Percentiles rank a stretch among this genome's conserved stretches.
These are phyloP conservation scores for Chytriomyces sp. DNA, from an alignment of 192 early-diverging fungal species.

Conservation along the genomic window DNA sequence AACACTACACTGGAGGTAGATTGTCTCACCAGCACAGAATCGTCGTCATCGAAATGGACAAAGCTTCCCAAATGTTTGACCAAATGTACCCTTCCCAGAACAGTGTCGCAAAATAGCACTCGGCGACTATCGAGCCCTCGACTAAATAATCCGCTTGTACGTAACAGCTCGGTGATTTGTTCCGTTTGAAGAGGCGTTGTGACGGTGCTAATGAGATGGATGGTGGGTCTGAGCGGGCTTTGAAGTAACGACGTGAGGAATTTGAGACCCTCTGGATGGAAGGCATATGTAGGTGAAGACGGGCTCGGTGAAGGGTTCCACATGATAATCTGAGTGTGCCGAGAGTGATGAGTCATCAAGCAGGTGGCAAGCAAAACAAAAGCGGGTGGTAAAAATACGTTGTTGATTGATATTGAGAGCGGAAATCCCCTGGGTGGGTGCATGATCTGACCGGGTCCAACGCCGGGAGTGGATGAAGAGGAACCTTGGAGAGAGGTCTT, in stretches of 20 bases:
- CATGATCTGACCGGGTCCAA: not conserved
- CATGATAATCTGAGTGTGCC: constrained; percentile 62
- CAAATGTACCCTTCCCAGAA: constrained; percentile 70
- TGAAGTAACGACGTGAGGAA: constrained; percentile 58
- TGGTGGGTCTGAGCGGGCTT: constrained; percentile 23
- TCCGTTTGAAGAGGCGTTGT: constrained; percentile 60
- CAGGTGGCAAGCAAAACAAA: not conserved
- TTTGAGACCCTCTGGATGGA: constrained; percentile 61
- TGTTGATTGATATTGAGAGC: constrained; percentile 2
- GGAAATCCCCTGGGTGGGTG: not conserved
- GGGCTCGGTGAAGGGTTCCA: constrained; percentile 81
- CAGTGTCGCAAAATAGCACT: constrained; percentile 72
- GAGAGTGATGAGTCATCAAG: not conserved
- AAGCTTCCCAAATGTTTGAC: constrained; percentile 70
- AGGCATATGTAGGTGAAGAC: constrained; percentile 71
- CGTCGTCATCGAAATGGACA: constrained; percentile 67
- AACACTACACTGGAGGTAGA: not conserved
- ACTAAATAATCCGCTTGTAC: constrained; percentile 12
- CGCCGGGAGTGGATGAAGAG: not conserved
- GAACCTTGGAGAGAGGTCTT: not conserved
- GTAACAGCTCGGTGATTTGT: constrained; percentile 53
- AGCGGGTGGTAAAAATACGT: not conserved
- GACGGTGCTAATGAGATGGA: constrained; percentile 65
- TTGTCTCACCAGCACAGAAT: constrained; percentile 29
- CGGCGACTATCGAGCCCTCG: constrained; percentile 64